Percentiles rank a stretch among this genome's conserved stretches.
Evolutionary conservation across 805 yeast genomes (phyloP).

Genomic region (Cyberlindnera petersonii): DNA sequence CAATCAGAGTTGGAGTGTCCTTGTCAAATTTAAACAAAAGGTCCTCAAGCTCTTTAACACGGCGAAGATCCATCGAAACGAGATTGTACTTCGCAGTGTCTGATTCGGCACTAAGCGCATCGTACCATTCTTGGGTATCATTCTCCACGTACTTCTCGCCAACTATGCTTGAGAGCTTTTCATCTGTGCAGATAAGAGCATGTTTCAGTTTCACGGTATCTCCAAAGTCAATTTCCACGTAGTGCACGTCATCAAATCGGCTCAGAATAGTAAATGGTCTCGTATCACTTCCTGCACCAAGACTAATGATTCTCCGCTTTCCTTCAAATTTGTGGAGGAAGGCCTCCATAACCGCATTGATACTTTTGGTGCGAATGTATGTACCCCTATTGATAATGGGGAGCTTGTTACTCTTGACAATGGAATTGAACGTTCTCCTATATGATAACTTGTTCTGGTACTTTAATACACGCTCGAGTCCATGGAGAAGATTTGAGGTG

Average conservation of each 20-base stretch:
- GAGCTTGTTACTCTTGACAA: conserved; percentile 25
- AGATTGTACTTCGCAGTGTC: conserved; percentile 26
- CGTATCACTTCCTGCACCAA: conserved; percentile 70
- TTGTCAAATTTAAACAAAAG: conserved; percentile 24
- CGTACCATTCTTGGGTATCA: conserved; percentile 21
- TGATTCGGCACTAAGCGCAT: conserved; percentile 19
- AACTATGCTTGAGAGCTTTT: conserved; percentile 8
- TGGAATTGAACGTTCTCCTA: conserved; percentile 16
- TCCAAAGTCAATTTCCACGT: conserved; percentile 49
- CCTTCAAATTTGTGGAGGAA: conserved; percentile 34
- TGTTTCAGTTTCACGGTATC: conserved; percentile 44
- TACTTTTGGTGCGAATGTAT: conserved; percentile 52
- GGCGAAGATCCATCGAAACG: conserved; percentile 33
- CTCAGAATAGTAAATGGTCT: conserved; percentile 39
- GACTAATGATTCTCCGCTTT: conserved; percentile 45
- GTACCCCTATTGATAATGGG: conserved; percentile 75
- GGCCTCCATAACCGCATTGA: conserved; percentile 42
- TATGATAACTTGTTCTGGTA: conserved; percentile 23
- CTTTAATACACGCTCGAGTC: conserved; percentile 22
- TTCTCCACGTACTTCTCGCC: conserved; percentile 12
- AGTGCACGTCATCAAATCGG: conserved; percentile 28
- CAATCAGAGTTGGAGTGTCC: conserved; percentile 42
- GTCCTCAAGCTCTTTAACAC: conserved; percentile 25
- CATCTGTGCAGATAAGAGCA: conserved; percentile 17
- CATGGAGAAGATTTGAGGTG: conserved; percentile 15